A percentile compares a stretch with the other conserved stretches of the same genome.
Evolutionary conservation across 371 early-diverging fungal species (phyloP).

Genomic region (Parasitella parasitica): DNA sequence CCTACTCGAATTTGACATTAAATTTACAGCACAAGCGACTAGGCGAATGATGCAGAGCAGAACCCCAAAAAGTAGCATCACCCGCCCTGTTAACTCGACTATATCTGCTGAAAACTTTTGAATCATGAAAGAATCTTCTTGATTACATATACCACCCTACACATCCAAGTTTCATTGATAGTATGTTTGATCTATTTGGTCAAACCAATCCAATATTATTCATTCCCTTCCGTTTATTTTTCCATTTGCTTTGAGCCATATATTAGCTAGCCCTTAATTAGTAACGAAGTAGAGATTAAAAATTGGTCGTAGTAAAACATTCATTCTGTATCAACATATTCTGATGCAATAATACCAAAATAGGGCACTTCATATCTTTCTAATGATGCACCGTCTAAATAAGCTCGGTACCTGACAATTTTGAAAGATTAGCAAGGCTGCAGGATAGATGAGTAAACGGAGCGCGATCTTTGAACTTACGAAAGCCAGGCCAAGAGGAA

Average conservation of each 20-base stretch:
- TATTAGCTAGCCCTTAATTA: not conserved
- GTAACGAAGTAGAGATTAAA: not conserved
- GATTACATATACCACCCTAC: not conserved
- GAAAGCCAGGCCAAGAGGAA: constrained; percentile 44
- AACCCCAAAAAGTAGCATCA: constrained; percentile 2
- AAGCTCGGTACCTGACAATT: constrained; percentile 56
- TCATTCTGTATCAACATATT: constrained; percentile 67
- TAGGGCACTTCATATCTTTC: constrained; percentile 63
- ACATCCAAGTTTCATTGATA: not conserved
- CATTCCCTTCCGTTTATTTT: not conserved
- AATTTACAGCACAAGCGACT: constrained; percentile 17
- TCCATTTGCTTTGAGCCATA: not conserved
- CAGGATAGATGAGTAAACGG: not conserved
- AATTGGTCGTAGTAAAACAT: not conserved
- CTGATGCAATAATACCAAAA: constrained; percentile 57
- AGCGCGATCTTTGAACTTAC: constrained; percentile 27
- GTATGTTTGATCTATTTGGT: not conserved
- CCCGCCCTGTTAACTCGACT: not conserved
- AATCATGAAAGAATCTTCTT: not conserved
- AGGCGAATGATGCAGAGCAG: constrained; percentile 24
- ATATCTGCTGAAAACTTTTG: not conserved
- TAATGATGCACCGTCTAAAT: constrained; percentile 61
- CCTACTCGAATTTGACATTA: not conserved
- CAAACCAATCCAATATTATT: not conserved
- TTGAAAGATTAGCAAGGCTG: not conserved